phyloP scores from a whole-genome alignment of 345 rosid species.

The Syzygium oleosum region DNA sequence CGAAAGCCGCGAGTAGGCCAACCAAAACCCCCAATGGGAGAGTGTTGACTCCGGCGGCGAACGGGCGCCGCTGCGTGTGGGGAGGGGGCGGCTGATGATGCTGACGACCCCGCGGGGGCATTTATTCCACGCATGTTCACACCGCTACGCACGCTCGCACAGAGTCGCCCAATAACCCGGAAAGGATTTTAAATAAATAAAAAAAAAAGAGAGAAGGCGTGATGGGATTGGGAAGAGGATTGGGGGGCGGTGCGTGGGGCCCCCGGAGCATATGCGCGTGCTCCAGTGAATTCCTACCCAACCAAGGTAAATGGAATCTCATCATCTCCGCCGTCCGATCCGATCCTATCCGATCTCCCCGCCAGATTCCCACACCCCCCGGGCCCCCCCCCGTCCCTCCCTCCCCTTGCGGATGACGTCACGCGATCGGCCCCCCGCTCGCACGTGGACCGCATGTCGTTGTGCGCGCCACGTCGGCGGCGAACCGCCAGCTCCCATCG shows the following conservation, averaged over 20 bases:
- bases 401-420: neutral
- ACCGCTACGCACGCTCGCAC: neutral
- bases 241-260: neutral
- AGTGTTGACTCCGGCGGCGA: no score
- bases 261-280: conserved; percentile 15
- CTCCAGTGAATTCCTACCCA: conserved; percentile 3
- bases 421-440: neutral
- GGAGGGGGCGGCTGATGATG: no score
- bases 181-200: neutral
- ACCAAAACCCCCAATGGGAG: no score
- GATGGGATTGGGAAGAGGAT: neutral
- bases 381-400: neutral
- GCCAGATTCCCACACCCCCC: neutral
- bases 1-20: neutral
- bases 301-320: conserved; percentile 16
- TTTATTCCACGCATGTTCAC: neutral
- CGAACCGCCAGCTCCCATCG: neutral
- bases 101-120: no score
- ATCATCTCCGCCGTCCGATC: conserved; percentile 17
- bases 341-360: neutral
- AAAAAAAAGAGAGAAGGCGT: neutral
- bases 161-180: neutral
- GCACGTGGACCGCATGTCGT: conserved; percentile 27
- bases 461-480: conserved; percentile 30
- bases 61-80: no score